Evolutionary conservation across 2,329 filamentous ascomycete species (phyloP), one percentile per base, ranked within the genome.

Genomic region (Chrysoporthe puriensis): DNA sequence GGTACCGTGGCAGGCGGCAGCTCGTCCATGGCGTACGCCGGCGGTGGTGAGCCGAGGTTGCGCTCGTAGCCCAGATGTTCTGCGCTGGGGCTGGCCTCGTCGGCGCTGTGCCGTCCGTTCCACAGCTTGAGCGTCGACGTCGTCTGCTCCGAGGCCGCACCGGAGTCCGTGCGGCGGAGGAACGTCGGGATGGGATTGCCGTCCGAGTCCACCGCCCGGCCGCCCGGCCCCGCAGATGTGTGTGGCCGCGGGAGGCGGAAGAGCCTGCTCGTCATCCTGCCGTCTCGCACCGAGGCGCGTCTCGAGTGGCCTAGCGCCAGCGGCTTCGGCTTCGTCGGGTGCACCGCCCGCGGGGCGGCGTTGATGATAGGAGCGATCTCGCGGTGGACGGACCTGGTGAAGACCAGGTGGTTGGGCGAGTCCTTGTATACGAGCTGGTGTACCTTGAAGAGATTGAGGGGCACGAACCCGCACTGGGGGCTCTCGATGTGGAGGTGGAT

Each of bases 311-410:
- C 66, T 46, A 21, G 62, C 59, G n/a, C 58, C 50, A 34, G 67
- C 60, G 40, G 70, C 16, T 34, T 63, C 60, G 64, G 72, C 66
- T 34, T 70, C 34, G 18, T 67, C 58, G 68, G 64, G 40, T 63
- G 64, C 64, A 62, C 70, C 8, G 69, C 70, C 62, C 68, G 68
- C 16, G 75, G 71, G 1, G 72, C 71, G n/a, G 75, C 70, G 64
- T 82, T 78, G 42, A 84, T 73, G 16, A 86, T 74, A 26, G 82
- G 83, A 16, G 84, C 83, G 67, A 91, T 83, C 70, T 91, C 89
- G 69, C 86, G 83, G 72, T 89, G 85, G 2, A 90, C 82, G 43
- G 83, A 83, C 66, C 86, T 84, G 1, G 85, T 83, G 72, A 92
- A 92, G 2, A 83, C 83, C 4, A 86, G 82, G 57, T 88, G 83